These are phyloP conservation scores for Silene conica DNA, from an alignment of 148 eudicot species.

Conservation along the genomic window DNA sequence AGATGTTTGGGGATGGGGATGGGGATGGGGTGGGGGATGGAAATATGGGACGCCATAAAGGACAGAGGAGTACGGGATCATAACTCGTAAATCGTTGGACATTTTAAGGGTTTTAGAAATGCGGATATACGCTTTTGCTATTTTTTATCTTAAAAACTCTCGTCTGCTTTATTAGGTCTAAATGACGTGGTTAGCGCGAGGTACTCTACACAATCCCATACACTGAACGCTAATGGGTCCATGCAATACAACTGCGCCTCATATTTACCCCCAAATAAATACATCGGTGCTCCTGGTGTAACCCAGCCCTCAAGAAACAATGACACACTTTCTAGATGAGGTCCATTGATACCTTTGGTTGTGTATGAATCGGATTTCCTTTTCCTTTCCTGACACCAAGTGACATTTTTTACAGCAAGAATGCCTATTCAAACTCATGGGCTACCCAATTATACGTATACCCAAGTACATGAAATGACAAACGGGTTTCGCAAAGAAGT, in stretches of 20 bases:
- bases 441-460: constrained; percentile 21
- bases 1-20: no score
- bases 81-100: no score
- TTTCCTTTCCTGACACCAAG: no score
- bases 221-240: constrained; percentile 44
- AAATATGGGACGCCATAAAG: no score
- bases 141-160: background rate
- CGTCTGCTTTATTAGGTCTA: constrained; percentile 39
- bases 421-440: no score
- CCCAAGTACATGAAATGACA: constrained; percentile 29
- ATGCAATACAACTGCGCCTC: constrained; percentile 46
- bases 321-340: constrained; percentile 44
- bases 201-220: constrained; percentile 44
- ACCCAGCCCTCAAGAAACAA: constrained; percentile 45
- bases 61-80: no score
- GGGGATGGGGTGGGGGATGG: no score
- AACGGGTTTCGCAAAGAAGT: constrained; percentile 20
- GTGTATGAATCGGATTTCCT: background rate
- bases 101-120: background rate
- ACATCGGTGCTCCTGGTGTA: constrained; percentile 36
- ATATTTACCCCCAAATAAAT: constrained; percentile 44
- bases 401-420: no score
- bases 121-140: background rate
- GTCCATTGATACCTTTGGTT: background rate
- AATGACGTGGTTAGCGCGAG: constrained; percentile 35